Base-by-base conservation (phyloP, 768 basidiomycete genomes). In the Amanita fuliginea region DNA sequence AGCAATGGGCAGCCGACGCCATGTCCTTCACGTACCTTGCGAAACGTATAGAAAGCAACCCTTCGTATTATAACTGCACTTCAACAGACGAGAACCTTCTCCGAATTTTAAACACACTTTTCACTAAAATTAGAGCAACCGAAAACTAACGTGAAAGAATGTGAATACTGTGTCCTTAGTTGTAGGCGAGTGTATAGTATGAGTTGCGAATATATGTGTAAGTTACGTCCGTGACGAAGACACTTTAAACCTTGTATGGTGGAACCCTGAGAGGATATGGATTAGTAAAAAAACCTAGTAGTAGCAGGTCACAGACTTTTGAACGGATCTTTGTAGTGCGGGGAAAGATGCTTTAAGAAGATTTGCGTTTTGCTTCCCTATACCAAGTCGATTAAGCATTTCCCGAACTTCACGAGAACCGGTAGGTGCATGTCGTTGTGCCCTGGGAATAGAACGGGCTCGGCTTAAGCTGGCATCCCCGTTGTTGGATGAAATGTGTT, bases 21-120 rank as follows among this genome's bases (percentile, higher is more conserved):
- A 66, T 97, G 32, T 83, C 85, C 0, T 92, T 83, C 63, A 90
- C 91, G 19, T 92, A 86, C 67, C 73, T 95, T 28, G 73, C 80
- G 4, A 72, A 74, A 39, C 75, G 94, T 53, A 64, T 89, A 51
- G 69, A 67, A 51, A 80, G 71, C 52, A 98, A 98, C 64, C 90
- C 95, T 11, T 75, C 77, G 0, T 97, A 87, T 65, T 97, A 98
- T 59, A 84, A 82, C 46, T 71, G 77, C 2, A 67, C 59, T 24
- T 64, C 70, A 8, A 64, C 68, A 50, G 74, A 75, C 47, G 76
- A 80, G 51, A 74, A 69, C 42, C 62, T 94, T 42, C 91, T 89
- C 6, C 71, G 81, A 28, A 67, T 92, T 26, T 78, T 82, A 14
- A 91, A 95, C 53, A 14, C 34, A 28, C 22, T 51, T 28, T 11